A percentile compares a stretch with the other conserved stretches of the same genome.
Evolutionary conservation across 2,329 filamentous ascomycete genomes (phyloP).

Genomic region (Neopestalotiopsis rosae): DNA sequence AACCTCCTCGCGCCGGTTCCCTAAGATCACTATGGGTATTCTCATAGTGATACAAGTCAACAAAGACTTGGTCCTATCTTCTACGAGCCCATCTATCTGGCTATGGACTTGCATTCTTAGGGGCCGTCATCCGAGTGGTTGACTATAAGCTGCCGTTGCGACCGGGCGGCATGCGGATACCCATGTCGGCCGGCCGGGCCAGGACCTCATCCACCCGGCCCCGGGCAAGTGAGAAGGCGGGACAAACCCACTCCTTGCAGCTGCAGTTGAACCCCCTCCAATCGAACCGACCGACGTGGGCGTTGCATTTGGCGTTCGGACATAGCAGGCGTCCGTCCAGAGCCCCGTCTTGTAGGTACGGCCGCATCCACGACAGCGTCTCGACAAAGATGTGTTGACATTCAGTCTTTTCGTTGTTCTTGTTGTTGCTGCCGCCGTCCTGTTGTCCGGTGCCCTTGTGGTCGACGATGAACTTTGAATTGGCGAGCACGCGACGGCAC

Average conservation of each 20-base stretch:
- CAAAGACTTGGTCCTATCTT: no score
- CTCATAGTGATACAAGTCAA: no score
- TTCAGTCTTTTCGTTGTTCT: conserved; percentile 21
- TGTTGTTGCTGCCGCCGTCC: background rate
- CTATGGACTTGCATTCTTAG: rapidly evolving
- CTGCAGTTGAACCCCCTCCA: conserved; percentile 96
- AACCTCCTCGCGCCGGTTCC: no score
- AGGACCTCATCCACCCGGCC: conserved; percentile 77
- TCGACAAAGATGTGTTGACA: conserved; percentile 93
- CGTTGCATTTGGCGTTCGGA: conserved; percentile 77
- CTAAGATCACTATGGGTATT: no score
- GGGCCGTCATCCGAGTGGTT: background rate
- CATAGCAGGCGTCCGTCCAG: conserved; percentile 86
- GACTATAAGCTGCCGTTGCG: conserved; percentile 44
- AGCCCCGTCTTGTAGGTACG: conserved; percentile 78
- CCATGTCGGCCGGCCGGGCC: conserved; percentile 36
- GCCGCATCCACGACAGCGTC: conserved; percentile 93
- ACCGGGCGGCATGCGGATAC: conserved; percentile 61
- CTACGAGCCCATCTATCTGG: background rate
- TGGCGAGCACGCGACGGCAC: conserved; percentile 73
- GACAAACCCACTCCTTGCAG: conserved; percentile 88
- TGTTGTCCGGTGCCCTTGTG: conserved; percentile 54
- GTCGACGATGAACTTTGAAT: conserved; percentile 65
- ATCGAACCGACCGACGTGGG: conserved; percentile 89
- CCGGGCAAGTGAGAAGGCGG: conserved; percentile 85